A percentile compares a stretch with the other conserved stretches of the same genome.
Evolutionary conservation across 2,329 filamentous ascomycete genomes (phyloP).

Genomic region (Grosmannia penicillata): DNA sequence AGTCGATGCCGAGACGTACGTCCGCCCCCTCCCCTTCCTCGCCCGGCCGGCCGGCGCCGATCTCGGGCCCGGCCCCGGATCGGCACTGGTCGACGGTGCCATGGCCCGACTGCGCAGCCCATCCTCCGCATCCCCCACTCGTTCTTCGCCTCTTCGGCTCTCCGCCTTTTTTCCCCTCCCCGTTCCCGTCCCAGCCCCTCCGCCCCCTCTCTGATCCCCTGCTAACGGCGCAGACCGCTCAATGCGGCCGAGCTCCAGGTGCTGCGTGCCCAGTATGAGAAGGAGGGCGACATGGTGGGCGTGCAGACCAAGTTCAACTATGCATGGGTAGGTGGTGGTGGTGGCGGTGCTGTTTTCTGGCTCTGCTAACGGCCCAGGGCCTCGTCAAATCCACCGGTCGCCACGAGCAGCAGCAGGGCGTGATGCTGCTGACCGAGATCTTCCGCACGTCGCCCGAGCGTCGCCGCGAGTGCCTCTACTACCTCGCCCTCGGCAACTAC

Average conservation of each 20-base stretch:
- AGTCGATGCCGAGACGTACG: slow-evolving; percentile 87
- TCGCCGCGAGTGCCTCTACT: slow-evolving; percentile 94
- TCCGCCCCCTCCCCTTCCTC: slow-evolving; percentile 6
- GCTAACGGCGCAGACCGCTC: slow-evolving; percentile 47
- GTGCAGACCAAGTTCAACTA: slow-evolving; percentile 99
- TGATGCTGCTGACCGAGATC: slow-evolving; percentile 88
- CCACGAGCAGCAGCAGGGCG: slow-evolving; percentile 82
- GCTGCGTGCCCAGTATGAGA: slow-evolving; percentile 85
- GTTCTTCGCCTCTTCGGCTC: neutral
- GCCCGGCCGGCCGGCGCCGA: no score
- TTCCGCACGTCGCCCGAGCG: slow-evolving; percentile 88
- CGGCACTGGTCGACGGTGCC: no score
- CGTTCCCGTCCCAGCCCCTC: neutral
- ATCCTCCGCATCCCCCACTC: neutral
- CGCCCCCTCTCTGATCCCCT: neutral
- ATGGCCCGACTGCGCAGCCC: no score
- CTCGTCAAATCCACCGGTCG: slow-evolving; percentile 84
- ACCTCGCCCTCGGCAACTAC: slow-evolving; percentile 92
- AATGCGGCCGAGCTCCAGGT: slow-evolving; percentile 88
- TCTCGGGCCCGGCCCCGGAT: no score
- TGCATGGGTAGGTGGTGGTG: slow-evolving; percentile 57
- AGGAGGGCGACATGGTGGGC: slow-evolving; percentile 92
- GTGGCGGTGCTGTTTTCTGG: neutral
- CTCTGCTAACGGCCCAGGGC: slow-evolving; percentile 41
- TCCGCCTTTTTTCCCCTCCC: neutral